phyloP scores from a whole-genome alignment of 371 early-diverging fungal genomes.

The Mortierella sp. region DNA sequence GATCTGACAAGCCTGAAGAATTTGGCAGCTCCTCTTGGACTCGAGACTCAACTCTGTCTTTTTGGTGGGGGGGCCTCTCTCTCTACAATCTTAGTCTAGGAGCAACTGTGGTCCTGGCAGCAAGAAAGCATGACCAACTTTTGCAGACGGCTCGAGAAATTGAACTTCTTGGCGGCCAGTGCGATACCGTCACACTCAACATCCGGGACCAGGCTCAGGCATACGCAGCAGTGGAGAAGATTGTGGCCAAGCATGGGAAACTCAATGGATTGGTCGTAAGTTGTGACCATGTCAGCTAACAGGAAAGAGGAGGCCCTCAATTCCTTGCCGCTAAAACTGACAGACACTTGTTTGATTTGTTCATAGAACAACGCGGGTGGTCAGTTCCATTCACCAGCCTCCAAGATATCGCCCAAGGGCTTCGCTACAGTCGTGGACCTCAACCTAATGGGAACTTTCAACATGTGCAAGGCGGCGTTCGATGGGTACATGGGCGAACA shows the following conservation, averaged over 20 bases:
- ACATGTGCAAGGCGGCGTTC: conserved; percentile 56
- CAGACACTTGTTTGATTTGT: not conserved
- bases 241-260: conserved; percentile 56
- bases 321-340: too few relatives aligned
- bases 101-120: conserved; percentile 61
- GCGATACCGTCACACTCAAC: conserved; percentile 55
- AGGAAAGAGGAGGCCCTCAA: too few relatives aligned
- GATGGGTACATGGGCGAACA: conserved; percentile 58
- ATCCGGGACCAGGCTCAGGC: conserved; percentile 56
- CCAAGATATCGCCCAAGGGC: conserved; percentile 57
- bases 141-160: conserved; percentile 54
- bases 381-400: conserved; percentile 57
- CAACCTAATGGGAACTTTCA: conserved; percentile 64
- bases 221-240: conserved; percentile 31
- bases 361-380: conserved; percentile 63
- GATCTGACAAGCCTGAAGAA: too few relatives aligned
- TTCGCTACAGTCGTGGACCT: conserved; percentile 62
- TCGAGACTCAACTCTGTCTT: not conserved
- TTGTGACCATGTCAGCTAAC: not conserved
- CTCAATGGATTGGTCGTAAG: conserved; percentile 58
- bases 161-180: conserved; percentile 46
- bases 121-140: conserved; percentile 56
- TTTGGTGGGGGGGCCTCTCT: not conserved
- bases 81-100: conserved; percentile 49
- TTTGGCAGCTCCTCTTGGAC: too few relatives aligned